A percentile compares a stretch with the other conserved stretches of the same genome.
These are phyloP conservation scores for Fusarium subglutinans DNA, from an alignment of 2,329 filamentous ascomycete genomes.

Conservation along the genomic window DNA sequence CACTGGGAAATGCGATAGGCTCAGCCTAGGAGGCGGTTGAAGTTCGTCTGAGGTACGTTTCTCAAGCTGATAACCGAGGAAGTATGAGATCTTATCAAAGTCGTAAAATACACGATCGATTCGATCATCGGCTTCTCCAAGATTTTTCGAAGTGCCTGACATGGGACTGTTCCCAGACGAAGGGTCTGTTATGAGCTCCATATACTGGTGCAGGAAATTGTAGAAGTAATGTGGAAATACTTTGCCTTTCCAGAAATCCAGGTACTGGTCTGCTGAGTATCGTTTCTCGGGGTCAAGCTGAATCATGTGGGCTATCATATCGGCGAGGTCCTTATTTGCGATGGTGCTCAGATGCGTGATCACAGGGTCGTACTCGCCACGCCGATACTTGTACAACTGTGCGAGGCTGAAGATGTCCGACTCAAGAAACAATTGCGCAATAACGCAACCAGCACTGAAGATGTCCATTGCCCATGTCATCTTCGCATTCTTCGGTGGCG, in stretches of 20 bases:
- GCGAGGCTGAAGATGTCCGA: conserved; percentile 97
- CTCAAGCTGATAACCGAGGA: conserved; percentile 78
- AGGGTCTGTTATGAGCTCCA: conserved; percentile 93
- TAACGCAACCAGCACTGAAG: conserved; percentile 95
- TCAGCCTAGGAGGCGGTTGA: conserved; percentile 53
- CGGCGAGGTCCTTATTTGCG: conserved; percentile 84
- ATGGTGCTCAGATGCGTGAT: conserved; percentile 85
- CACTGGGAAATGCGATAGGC: conserved; percentile 76
- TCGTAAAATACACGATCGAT: conserved; percentile 94
- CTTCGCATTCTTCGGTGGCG: conserved; percentile 67
- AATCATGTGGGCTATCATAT: conserved; percentile 96
- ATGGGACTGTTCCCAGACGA: conserved; percentile 79
- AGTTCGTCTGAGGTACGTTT: conserved; percentile 46
- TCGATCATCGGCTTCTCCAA: conserved; percentile 89
- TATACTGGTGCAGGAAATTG: conserved; percentile 96
- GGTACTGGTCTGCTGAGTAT: conserved; percentile 92
- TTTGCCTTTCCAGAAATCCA: conserved; percentile 90
- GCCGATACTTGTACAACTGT: conserved; percentile 93
- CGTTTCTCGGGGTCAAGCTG: conserved; percentile 90
- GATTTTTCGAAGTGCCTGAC: conserved; percentile 72
- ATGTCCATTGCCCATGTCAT: conserved; percentile 96
- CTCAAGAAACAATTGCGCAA: conserved; percentile 95
- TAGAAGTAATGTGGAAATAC: conserved; percentile 98
- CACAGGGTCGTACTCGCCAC: conserved; percentile 89
- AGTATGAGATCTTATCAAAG: conserved; percentile 97